Evolutionary conservation across 179 eudicot species (phyloP).

Genomic region (Beta lomatogona): DNA sequence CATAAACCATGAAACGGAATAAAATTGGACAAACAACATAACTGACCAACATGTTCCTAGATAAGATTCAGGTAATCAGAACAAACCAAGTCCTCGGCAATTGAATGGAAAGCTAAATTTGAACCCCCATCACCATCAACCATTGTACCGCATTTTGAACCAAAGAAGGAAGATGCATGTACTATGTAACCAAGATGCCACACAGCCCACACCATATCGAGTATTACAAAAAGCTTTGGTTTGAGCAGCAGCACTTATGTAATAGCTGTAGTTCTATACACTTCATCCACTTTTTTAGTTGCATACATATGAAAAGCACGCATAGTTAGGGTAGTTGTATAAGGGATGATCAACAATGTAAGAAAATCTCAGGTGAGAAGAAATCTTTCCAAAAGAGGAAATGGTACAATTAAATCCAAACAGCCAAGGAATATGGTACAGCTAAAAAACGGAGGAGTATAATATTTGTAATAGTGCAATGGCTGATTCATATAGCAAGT

Average conservation of each 20-base stretch:
- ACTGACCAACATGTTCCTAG: background rate
- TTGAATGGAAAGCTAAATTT: background rate
- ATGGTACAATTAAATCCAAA: too few species aligned
- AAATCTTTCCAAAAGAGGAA: too few species aligned
- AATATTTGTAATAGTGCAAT: too few species aligned
- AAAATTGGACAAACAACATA: constrained; percentile 2
- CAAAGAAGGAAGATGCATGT: background rate
- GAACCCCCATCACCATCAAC: background rate
- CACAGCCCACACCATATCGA: constrained; percentile 3
- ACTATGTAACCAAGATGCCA: background rate
- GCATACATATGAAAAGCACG: too few species aligned
- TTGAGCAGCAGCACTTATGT: background rate
- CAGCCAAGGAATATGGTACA: too few species aligned
- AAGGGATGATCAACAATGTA: too few species aligned
- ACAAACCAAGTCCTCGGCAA: background rate
- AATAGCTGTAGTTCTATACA: background rate
- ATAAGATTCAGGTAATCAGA: background rate
- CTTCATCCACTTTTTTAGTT: too few species aligned
- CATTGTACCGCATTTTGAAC: background rate
- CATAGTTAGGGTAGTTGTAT: too few species aligned
- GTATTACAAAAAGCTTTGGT: background rate
- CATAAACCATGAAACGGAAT: constrained; percentile 15
- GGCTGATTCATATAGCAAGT: background rate
- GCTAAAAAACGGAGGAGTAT: too few species aligned
- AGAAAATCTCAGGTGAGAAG: too few species aligned